These are phyloP conservation scores for Phytophthora constricta DNA, from an alignment of 352 stramenopile species.

Conservation along the genomic window DNA sequence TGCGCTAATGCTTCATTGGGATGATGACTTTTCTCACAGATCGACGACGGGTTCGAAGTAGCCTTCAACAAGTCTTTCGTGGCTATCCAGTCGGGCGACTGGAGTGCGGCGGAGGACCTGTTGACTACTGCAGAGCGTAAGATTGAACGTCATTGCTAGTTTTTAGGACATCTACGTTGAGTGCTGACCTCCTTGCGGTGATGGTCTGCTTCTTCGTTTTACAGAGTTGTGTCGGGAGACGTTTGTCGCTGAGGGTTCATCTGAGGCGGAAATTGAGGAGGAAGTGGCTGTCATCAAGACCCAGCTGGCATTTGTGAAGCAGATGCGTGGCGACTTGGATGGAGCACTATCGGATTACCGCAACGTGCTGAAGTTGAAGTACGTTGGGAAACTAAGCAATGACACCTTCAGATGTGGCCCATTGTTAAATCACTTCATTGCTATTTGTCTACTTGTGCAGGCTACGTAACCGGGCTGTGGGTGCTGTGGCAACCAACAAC, in stretches of 20 bases:
- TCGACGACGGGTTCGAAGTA: conserved; percentile 80
- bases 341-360: conserved; percentile 75
- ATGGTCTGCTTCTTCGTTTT: conserved; percentile 8
- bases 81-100: conserved; percentile 71
- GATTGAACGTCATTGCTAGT: neutral
- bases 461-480: conserved; percentile 67
- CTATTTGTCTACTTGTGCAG: conserved; percentile 32
- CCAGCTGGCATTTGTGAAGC: conserved; percentile 81
- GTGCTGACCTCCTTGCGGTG: neutral
- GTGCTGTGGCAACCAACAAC: conserved; percentile 78
- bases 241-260: conserved; percentile 58
- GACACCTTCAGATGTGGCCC: neutral
- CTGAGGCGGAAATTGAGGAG: conserved; percentile 66
- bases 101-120: conserved; percentile 48
- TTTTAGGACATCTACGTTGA: neutral
- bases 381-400: conserved; percentile 14
- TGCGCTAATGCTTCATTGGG: neutral
- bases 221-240: conserved; percentile 74
- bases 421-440: conserved; percentile 11
- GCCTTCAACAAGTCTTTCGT: conserved; percentile 89
- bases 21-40: conserved; percentile 43
- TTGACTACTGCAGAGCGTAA: conserved; percentile 70
- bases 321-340: conserved; percentile 76
- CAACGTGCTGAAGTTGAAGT: conserved; percentile 86
- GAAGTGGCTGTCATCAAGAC: conserved; percentile 78